phyloP scores from a whole-genome alignment of 2,329 filamentous ascomycete species.

The Aspergillus transmontanensis region DNA sequence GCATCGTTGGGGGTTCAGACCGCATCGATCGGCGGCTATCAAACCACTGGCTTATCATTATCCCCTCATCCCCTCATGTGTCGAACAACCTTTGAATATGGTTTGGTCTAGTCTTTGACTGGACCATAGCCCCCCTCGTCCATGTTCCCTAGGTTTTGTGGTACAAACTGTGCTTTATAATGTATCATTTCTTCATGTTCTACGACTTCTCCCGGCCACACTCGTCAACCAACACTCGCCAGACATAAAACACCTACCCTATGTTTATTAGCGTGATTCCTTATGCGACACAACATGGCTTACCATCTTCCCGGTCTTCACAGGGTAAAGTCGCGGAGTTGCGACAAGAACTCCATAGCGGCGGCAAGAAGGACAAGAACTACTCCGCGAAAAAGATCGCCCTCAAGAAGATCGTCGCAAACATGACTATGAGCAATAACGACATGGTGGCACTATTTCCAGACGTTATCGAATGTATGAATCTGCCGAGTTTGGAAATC shows the following conservation, averaged over 20 bases:
- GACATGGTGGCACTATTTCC: conserved; percentile 98
- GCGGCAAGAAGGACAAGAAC: conserved; percentile 98
- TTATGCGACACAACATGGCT: conserved; percentile 32
- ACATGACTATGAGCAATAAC: conserved; percentile 99
- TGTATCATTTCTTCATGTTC: conserved; percentile 1
- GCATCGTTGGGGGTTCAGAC: conserved; percentile 11
- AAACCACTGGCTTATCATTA: conserved; percentile 6
- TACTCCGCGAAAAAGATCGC: conserved; percentile 94
- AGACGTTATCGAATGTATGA: conserved; percentile 94
- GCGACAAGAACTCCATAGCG: conserved; percentile 88
- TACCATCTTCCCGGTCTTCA: conserved; percentile 39
- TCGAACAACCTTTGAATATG: not conserved
- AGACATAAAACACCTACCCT: conserved; percentile 4
- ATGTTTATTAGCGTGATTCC: conserved; percentile 35
- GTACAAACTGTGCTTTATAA: not conserved
- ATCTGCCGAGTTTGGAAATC: conserved; percentile 90
- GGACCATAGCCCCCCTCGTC: not conserved
- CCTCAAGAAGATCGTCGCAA: conserved; percentile 98
- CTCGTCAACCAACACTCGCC: not conserved
- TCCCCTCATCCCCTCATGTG: conserved; percentile 14
- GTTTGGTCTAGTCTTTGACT: not conserved
- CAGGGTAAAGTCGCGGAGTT: conserved; percentile 99
- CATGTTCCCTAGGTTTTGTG: conserved; percentile 7
- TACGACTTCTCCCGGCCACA: not conserved
- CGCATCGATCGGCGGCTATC: not conserved